phyloP scores from a whole-genome alignment of 768 basidiomycete genomes.

The Trametes cubensis region DNA sequence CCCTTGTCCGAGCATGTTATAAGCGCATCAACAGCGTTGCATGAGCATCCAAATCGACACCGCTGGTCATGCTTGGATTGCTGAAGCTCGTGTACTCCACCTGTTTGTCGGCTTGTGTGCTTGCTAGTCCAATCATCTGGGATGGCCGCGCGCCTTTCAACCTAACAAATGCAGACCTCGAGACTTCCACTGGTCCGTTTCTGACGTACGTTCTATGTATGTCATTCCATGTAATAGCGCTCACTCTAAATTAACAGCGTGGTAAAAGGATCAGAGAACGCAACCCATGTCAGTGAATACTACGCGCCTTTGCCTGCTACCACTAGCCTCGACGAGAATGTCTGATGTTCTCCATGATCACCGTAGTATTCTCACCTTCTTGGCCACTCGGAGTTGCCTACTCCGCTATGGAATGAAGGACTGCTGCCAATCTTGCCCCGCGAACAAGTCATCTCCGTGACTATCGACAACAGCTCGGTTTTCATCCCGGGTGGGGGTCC shows the following conservation, averaged over 20 bases:
- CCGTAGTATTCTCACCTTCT: conserved; percentile 49
- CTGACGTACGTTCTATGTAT: conserved; percentile 47
- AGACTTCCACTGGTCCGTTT: conserved; percentile 53
- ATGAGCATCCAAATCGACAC: background rate
- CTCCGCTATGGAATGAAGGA: conserved; percentile 51
- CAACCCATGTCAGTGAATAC: conserved; percentile 47
- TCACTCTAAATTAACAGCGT: conserved; percentile 39
- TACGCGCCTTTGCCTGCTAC: too few relatives aligned
- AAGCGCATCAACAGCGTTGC: too few relatives aligned
- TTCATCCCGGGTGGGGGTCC: conserved; percentile 53
- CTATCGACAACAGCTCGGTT: conserved; percentile 60
- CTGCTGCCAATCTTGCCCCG: conserved; percentile 31
- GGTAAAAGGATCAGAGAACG: conserved; percentile 57
- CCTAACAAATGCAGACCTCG: conserved; percentile 46
- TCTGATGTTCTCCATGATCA: too few relatives aligned
- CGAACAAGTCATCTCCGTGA: conserved; percentile 55
- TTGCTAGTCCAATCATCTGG: conserved; percentile 44
- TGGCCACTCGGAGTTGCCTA: conserved; percentile 41
- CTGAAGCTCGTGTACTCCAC: background rate
- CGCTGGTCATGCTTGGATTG: background rate
- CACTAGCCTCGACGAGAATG: too few relatives aligned
- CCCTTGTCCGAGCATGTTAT: background rate
- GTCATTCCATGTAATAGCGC: background rate
- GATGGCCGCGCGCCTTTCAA: conserved; percentile 56
- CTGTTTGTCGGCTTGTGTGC: conserved; percentile 1